These are phyloP conservation scores for Penicillium simplicissimum DNA, from an alignment of 495 filamentous ascomycete genomes.

Conservation along the genomic window DNA sequence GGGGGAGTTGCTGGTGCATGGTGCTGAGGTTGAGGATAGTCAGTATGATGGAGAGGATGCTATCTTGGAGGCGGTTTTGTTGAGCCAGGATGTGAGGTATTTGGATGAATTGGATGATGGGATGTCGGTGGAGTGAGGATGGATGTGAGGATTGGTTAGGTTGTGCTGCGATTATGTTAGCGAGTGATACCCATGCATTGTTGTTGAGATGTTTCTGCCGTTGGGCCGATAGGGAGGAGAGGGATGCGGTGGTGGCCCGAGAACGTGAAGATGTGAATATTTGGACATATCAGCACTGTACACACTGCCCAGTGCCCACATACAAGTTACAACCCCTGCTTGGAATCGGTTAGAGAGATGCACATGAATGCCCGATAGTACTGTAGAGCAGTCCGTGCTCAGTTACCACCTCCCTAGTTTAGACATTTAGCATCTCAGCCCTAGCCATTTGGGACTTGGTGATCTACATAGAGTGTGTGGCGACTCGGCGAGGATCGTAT, in stretches of 20 bases:
- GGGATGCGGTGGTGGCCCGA: no score
- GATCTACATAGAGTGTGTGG: no score
- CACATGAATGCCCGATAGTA: background rate
- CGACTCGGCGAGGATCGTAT: background rate
- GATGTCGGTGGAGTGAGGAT: constrained; percentile 23
- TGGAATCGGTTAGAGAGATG: background rate
- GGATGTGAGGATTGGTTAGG: background rate
- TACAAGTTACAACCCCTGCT: no score
- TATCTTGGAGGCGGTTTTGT: constrained; percentile 26
- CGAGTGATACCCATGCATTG: background rate
- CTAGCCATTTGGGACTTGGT: no score
- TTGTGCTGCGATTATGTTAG: background rate
- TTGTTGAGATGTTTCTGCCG: background rate
- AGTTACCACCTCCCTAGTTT: background rate
- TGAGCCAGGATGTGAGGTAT: background rate
- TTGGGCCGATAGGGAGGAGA: background rate
- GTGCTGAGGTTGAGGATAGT: constrained; percentile 22
- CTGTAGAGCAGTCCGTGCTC: background rate
- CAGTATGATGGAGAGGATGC: constrained; percentile 39
- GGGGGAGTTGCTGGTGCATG: constrained; percentile 13
- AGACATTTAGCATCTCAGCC: background rate
- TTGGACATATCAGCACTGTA: no score
- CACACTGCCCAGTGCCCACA: no score
- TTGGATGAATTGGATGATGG: constrained; percentile 20
- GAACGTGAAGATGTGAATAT: background rate